A percentile compares a stretch with the other conserved stretches of the same genome.
Evolutionary conservation across 2,329 filamentous ascomycete species (phyloP).

Genomic region (Colletotrichum sp.): DNA sequence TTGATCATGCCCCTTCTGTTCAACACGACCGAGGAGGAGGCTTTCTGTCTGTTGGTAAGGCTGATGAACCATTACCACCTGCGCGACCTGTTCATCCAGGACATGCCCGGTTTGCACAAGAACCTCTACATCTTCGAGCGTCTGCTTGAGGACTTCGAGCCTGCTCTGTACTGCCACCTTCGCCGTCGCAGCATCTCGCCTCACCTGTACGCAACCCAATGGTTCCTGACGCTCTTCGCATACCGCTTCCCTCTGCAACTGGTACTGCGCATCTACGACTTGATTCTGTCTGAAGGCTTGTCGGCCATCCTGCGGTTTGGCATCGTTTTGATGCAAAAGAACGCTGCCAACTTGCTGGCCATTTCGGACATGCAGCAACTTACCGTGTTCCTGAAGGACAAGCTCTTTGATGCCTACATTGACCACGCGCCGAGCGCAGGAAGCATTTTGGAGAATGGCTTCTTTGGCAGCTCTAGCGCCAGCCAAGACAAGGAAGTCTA

Average conservation of each 20-base stretch:
- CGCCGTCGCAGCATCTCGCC: constrained; percentile 86
- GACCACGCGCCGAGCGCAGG: constrained; percentile 92
- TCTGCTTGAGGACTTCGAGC: constrained; percentile 90
- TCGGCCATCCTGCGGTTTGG: constrained; percentile 95
- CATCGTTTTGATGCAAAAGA: constrained; percentile 95
- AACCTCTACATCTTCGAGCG: constrained; percentile 95
- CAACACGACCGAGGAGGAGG: constrained; percentile 98
- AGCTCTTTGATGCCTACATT: constrained; percentile 95
- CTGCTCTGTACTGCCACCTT: constrained; percentile 92
- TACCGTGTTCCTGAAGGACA: constrained; percentile 91
- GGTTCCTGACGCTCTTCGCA: constrained; percentile 98
- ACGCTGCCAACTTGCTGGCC: constrained; percentile 74
- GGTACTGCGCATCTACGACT: constrained; percentile 93
- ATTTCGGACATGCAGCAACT: constrained; percentile 93
- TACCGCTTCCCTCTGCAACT: constrained; percentile 97
- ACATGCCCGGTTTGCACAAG: constrained; percentile 95
- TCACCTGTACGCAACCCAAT: constrained; percentile 96
- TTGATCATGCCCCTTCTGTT: constrained; percentile 95
- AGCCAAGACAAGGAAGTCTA: constrained; percentile 95
- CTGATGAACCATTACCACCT: constrained; percentile 97
- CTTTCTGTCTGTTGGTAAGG: constrained; percentile 89
- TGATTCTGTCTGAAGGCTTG: constrained; percentile 91
- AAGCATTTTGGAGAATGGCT: constrained; percentile 93
- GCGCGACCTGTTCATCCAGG: constrained; percentile 89
- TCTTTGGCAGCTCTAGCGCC: constrained; percentile 92